These are phyloP conservation scores for Elsinoe arachidis DNA, from an alignment of 2,329 filamentous ascomycete genomes.

Conservation along the genomic window DNA sequence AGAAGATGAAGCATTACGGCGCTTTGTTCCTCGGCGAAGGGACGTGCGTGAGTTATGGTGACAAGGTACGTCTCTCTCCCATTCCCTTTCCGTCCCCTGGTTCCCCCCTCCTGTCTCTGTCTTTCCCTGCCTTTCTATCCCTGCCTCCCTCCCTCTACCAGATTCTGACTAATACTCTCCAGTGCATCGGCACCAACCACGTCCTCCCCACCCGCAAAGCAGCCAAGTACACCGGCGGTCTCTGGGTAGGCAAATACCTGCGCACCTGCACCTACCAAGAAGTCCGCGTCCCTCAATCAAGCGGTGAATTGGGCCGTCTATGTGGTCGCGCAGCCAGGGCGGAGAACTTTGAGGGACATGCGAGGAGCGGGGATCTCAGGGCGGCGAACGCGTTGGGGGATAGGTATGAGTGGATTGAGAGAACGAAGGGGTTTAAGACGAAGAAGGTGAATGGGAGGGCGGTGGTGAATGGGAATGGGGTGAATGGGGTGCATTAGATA, in stretches of 20 bases:
- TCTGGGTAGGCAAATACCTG: conserved; percentile 49
- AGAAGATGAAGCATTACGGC: conserved; percentile 45
- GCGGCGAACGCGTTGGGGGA: conserved; percentile 38
- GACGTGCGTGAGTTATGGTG: conserved; percentile 47
- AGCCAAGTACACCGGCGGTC: conserved; percentile 43
- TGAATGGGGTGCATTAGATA: background rate
- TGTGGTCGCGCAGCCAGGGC: conserved; percentile 43
- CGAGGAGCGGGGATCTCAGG: conserved; percentile 44
- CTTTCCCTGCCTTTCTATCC: too few relatives aligned
- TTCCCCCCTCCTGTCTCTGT: too few relatives aligned
- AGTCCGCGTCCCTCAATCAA: conserved; percentile 35
- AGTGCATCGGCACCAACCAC: conserved; percentile 49
- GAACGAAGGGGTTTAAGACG: background rate
- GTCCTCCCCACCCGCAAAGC: conserved; percentile 44
- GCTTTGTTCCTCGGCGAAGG: conserved; percentile 44
- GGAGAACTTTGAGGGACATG: conserved; percentile 48
- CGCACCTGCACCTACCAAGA: conserved; percentile 48
- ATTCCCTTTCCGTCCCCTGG: too few relatives aligned
- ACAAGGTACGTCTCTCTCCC: conserved; percentile 35
- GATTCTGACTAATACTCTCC: background rate
- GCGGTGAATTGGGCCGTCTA: conserved; percentile 40
- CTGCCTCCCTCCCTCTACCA: too few relatives aligned
- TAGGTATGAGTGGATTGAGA: conserved; percentile 33
- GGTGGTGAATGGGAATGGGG: background rate
- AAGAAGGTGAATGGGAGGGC: background rate